Conservation (phyloP, 129 eudicot genomes). For the Arctium lappa region DNA sequence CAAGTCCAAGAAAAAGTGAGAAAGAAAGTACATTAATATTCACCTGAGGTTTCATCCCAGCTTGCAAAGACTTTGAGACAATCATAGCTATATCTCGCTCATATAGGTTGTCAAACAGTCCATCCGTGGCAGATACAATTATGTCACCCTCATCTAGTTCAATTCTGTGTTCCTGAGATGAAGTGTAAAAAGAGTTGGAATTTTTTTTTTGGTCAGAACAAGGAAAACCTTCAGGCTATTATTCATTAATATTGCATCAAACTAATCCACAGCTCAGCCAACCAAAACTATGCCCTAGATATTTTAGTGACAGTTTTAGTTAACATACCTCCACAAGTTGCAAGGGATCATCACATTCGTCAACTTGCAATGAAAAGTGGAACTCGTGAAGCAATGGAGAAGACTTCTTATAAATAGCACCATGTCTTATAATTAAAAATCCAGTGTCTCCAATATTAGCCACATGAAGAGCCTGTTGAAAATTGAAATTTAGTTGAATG, state of each 20-base stretch:
- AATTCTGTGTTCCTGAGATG: constrained; percentile 48
- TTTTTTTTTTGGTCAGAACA: not conserved
- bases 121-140: constrained; percentile 81
- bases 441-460: constrained; percentile 94
- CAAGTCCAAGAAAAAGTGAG: not conserved
- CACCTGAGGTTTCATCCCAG: constrained; percentile 53
- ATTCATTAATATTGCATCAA: constrained; percentile 2
- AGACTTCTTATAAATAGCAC: constrained; percentile 53
- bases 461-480: constrained; percentile 66
- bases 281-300: not conserved
- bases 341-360: constrained; percentile 55
- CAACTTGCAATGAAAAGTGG: constrained; percentile 61
- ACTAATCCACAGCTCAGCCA: not conserved
- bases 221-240: not conserved
- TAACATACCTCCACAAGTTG: constrained; percentile 65
- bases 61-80: constrained; percentile 57
- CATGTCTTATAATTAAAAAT: constrained; percentile 66
- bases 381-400: constrained; percentile 75
- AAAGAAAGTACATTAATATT: not conserved
- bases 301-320: not conserved
- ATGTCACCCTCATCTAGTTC: constrained; percentile 74
- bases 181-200: not conserved
- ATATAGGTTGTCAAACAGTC: constrained; percentile 88
- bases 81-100: constrained; percentile 60
- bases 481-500: not conserved